Evolutionary conservation across 805 yeast species (phyloP).

Genomic region (Nakazawaea pomicola): DNA sequence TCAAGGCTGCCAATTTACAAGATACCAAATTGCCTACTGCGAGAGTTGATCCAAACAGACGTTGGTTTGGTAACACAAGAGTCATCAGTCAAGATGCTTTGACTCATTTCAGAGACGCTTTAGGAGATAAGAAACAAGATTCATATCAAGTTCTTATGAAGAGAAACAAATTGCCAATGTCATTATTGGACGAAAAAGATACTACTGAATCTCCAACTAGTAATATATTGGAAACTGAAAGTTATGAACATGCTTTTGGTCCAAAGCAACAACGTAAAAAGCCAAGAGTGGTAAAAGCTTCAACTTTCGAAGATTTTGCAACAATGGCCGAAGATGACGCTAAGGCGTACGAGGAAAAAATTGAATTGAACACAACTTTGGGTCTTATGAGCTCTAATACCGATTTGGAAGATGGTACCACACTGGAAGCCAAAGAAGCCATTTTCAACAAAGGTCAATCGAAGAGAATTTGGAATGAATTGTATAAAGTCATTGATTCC

Average conservation of each 20-base stretch:
- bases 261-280: conserved; percentile 93
- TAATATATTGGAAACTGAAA: conserved; percentile 83
- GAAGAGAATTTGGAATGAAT: conserved; percentile 97
- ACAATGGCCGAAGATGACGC: conserved; percentile 50
- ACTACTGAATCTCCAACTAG: conserved; percentile 71
- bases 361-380: conserved; percentile 66
- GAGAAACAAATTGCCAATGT: conserved; percentile 94
- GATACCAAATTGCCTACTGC: conserved; percentile 85
- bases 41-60: conserved; percentile 90
- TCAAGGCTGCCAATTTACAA: conserved; percentile 84
- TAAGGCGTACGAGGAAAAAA: conserved; percentile 63
- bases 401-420: conserved; percentile 64
- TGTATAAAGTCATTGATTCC: conserved; percentile 94
- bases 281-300: conserved; percentile 70
- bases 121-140: conserved; percentile 80
- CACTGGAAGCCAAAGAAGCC: conserved; percentile 90
- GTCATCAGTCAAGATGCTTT: conserved; percentile 97
- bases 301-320: conserved; percentile 77
- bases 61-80: conserved; percentile 97
- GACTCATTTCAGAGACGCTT: conserved; percentile 88
- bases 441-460: conserved; percentile 97
- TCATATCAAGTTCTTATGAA: conserved; percentile 80
- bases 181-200: conserved; percentile 83
- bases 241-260: conserved; percentile 79
- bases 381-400: conserved; percentile 74